Base-by-base conservation (phyloP, 805 yeast genomes). In the Saturnispora hagleri region DNA sequence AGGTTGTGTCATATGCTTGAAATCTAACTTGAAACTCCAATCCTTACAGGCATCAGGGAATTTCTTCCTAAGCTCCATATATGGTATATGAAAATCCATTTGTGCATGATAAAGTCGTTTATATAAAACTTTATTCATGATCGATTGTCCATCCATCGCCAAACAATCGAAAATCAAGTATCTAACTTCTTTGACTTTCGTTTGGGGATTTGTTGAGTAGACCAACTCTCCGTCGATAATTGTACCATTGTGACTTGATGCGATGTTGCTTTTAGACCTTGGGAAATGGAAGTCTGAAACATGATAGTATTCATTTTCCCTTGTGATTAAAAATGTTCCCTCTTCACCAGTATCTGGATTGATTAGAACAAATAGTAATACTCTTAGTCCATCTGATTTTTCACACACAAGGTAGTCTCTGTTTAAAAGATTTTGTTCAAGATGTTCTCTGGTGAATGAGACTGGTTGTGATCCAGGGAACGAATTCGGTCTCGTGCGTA, bases 391-490 rank as follows among this genome's bases (percentile, higher is more conserved):
- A 68, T 93, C 99, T 0, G 93, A 80, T 65, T 93, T 93, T 62
- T 93, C 99, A 70, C 99, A 95, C 0, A 93, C 99, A 58, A 82
- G 83, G 63, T 90, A 93, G 61, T 95, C 98, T 53, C 82, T 81
- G 3, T 74, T 69, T 62, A 76, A 64, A 46, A 93, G 70, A 34
- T 81, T 79, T 46, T 80, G 79, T 3, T 65, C 65, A 24, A 93
- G 72, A 68, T 91, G 97, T 34, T 75, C 71, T 51, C 88, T 74
- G 43, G 86, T 82, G 63, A 93, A 90, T 26, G 96, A 87, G 2
- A 91, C 87, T 0, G 99, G 99, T 68, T 95, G 99, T 1, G 97
- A 83, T 0, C 99, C 97, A 2, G 96, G 95, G 60, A 90, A 90
- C 1, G 68, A 59, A 17, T 76, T 72, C 41, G 77, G 74, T 33